Percentiles rank a stretch among this genome's conserved stretches.
Conservation (phyloP, 768 basidiomycete species). For the Pholiota conissans region DNA sequence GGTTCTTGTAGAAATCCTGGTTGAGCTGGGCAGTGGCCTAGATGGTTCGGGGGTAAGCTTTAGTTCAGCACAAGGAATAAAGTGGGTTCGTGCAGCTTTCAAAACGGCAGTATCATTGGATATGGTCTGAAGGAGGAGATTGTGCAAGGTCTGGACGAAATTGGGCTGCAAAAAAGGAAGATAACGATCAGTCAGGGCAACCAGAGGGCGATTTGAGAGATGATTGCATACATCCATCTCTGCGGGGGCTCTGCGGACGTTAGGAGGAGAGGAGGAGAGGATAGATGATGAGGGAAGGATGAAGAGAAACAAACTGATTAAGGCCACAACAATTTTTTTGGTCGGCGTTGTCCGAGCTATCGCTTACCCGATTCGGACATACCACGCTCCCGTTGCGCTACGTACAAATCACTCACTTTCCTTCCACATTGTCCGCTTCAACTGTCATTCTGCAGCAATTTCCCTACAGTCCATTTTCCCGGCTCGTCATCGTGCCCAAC, state of each 20-base stretch:
- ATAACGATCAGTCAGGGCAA: slow-evolving; percentile 19
- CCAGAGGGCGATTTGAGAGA: slow-evolving; percentile 3
- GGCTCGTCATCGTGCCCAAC: background rate
- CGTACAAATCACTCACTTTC: background rate
- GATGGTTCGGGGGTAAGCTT: slow-evolving; percentile 5
- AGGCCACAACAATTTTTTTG: slow-evolving; percentile 47
- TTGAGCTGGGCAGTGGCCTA: slow-evolving; percentile 93
- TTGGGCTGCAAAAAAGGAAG: slow-evolving; percentile 47
- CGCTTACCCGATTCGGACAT: slow-evolving; percentile 22
- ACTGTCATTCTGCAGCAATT: background rate
- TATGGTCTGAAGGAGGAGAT: slow-evolving; percentile 81
- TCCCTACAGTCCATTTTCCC: background rate
- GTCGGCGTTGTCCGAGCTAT: slow-evolving; percentile 56
- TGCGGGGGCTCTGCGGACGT: slow-evolving; percentile 11
- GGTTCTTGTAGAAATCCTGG: slow-evolving; percentile 89
- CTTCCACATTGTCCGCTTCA: background rate
- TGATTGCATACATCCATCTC: slow-evolving; percentile 50
- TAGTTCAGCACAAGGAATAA: slow-evolving; percentile 10
- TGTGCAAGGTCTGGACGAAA: slow-evolving; percentile 81
- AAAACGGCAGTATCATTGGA: slow-evolving; percentile 87
- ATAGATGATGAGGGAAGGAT: slow-evolving; percentile 26
- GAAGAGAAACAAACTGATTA: slow-evolving; percentile 18
- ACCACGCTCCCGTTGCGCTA: background rate
- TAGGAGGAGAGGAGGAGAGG: slow-evolving; percentile 24
- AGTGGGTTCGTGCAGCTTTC: slow-evolving; percentile 55